A percentile compares a stretch with the other conserved stretches of the same genome.
Evolutionary conservation across 1,284 basidiomycete species (phyloP).

Genomic region (Puccinia brachypodii): DNA sequence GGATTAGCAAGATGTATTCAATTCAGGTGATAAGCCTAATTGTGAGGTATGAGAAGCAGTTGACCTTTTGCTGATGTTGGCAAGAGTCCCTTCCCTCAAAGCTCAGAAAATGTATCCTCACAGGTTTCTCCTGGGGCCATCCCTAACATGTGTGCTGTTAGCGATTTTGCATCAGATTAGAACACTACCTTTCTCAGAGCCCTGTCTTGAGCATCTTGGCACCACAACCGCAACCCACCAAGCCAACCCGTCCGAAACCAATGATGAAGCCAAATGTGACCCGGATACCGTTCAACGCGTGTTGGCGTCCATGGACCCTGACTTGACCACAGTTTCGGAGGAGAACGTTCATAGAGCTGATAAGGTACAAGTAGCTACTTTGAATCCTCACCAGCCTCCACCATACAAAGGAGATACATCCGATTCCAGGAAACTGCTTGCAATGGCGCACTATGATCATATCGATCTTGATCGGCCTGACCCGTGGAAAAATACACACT

Average conservation of each 20-base stretch:
- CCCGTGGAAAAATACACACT: not conserved
- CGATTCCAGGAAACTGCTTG: not conserved
- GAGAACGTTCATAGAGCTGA: not conserved
- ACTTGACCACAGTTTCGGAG: not conserved
- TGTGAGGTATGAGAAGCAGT: not conserved
- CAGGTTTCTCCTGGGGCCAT: not conserved
- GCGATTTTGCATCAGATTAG: not conserved
- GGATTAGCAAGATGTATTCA: not conserved
- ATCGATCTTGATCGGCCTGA: not conserved
- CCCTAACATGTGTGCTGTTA: not conserved
- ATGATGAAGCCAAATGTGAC: not conserved
- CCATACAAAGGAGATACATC: not conserved
- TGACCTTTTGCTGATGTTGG: not conserved
- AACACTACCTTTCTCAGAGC: not conserved
- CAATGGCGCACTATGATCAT: not conserved
- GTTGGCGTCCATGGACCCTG: not conserved
- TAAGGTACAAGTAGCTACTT: not conserved
- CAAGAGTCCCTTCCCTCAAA: not conserved
- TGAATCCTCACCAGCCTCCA: not conserved
- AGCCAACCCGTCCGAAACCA: not conserved
- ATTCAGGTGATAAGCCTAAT: not conserved
- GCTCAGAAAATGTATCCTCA: not conserved
- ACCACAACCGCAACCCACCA: not conserved
- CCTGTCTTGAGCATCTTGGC: not conserved
- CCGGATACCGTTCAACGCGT: not conserved